phyloP scores from a whole-genome alignment of 2,329 filamentous ascomycete species.

The Epicoccum nigrum region DNA sequence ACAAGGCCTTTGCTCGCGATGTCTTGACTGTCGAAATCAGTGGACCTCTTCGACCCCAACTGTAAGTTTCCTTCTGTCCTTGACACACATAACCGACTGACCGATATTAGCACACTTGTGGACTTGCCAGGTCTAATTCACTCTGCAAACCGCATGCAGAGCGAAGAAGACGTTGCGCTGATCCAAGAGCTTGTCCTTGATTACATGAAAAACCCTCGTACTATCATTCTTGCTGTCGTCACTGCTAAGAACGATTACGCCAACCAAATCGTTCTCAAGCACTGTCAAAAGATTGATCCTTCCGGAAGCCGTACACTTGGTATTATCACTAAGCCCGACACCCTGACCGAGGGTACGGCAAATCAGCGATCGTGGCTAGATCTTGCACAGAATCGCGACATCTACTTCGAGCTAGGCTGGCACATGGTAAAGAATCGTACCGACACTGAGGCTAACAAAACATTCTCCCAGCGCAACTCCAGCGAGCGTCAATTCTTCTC shows the following conservation, averaged over 20 bases:
- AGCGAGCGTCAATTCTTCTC: constrained; percentile 42
- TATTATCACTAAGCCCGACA: constrained; percentile 65
- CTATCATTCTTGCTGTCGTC: constrained; percentile 33
- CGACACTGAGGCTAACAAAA: no score
- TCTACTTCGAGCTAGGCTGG: constrained; percentile 57
- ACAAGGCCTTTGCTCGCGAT: constrained; percentile 44
- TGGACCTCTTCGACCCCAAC: constrained; percentile 40
- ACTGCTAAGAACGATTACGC: constrained; percentile 55
- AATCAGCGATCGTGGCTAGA: no score
- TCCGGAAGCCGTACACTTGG: constrained; percentile 63
- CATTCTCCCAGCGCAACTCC: constrained; percentile 42
- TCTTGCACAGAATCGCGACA: constrained; percentile 49
- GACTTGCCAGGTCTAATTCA: constrained; percentile 8
- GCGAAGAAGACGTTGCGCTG: no score
- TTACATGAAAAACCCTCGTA: constrained; percentile 7
- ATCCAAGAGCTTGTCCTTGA: constrained; percentile 7
- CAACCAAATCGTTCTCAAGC: no score
- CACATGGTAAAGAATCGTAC: constrained; percentile 63
- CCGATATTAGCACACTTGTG: neutral
- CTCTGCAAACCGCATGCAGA: no score
- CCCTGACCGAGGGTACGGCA: constrained; percentile 49
- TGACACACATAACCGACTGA: neutral
- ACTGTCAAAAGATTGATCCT: no score
- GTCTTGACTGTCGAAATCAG: constrained; percentile 50
- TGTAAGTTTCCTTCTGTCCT: constrained; percentile 9